These are phyloP conservation scores for Hemileccinum impolitum DNA, from an alignment of 768 basidiomycete genomes.

Conservation along the genomic window DNA sequence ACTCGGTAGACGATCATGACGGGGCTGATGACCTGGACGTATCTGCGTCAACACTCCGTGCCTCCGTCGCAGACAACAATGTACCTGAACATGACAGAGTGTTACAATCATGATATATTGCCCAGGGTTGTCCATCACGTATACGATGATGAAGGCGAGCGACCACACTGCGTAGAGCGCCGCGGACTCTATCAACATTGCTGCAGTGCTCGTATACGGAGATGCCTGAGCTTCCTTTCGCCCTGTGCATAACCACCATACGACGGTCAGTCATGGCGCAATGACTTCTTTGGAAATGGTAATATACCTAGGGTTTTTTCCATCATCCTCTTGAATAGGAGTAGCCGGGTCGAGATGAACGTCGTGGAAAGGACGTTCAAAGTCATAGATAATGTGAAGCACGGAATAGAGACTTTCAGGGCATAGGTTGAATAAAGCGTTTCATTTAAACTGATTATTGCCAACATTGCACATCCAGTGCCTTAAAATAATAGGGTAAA, in stretches of 20 bases:
- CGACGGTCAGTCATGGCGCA: neutral
- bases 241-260: neutral
- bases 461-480: neutral
- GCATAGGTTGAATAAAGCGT: neutral
- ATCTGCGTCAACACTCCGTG: neutral
- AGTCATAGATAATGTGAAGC: neutral
- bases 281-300: neutral
- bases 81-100: neutral
- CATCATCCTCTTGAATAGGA: neutral
- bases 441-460: neutral
- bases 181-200: neutral
- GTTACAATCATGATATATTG: neutral
- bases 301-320: neutral
- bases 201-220: neutral
- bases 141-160: neutral
- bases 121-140: neutral
- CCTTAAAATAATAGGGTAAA: neutral
- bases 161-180: neutral
- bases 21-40: neutral
- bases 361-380: neutral
- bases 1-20: neutral
- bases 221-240: neutral
- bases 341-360: neutral
- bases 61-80: neutral
- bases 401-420: neutral